Evolutionary conservation across 108 stramenopile species (phyloP), one percentile per base, ranked within the genome.

Genomic region (Conticribra guillardii): DNA sequence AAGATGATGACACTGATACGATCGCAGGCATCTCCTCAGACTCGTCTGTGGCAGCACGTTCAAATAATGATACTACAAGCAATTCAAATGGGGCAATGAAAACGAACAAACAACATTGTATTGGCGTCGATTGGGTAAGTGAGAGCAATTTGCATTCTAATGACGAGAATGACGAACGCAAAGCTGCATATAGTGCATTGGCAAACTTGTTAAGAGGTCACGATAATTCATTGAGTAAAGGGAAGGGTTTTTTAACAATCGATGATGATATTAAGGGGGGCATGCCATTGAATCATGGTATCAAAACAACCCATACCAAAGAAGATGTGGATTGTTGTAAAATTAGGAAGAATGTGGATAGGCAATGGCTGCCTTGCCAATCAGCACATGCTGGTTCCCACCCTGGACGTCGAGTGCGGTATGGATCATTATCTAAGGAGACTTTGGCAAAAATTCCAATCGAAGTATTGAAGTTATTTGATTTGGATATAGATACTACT

Each of bases 361-460:
- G 49, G 24, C 64, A 62, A 48, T 79, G 77, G 77, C 70, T 79
- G 15, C 77, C 77, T 28, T 67, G 45, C 31, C 91, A 92, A 32
- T 69, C 81, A 11, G 74, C 89, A 8, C 87, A 87, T 72, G 87
- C 91, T 11, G 89, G 86, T 1, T 84, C 88, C 7, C 76, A 86
- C 44, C 73, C 84, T 49, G 86, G 87, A 11, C 85, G 88, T 64
- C 52, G 52, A 4, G 67, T 80, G n/a, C 45, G 46, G 4, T 82
- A 87, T 54, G 76, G 69, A 21, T 54, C 66, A 19, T 29, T 77
- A 55, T 54, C 67, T 23, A 44, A 48, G 41, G 55, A 66, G 34
- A 68, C 79, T 64, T 28, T 69, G 26, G 30, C 41, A 49, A 67
- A 44, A 41, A 74, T 82, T 60, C 68, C 54, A 31, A 22, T 17